Evolutionary conservation across 2,329 filamentous ascomycete species (phyloP).

Genomic region (Pseudocercospora pini-densiflorae): DNA sequence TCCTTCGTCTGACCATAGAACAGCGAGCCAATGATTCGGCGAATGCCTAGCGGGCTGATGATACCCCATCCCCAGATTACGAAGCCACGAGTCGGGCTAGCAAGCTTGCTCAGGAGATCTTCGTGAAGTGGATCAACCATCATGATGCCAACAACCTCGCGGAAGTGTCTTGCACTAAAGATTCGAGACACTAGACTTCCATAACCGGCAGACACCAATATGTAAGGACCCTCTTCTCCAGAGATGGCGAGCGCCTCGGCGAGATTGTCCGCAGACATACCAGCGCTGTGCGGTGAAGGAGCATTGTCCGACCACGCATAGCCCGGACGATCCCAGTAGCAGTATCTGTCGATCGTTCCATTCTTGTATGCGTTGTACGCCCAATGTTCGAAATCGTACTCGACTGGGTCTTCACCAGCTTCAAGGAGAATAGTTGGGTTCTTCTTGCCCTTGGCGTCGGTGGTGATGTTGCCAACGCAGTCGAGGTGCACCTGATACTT

Average conservation of each 20-base stretch:
- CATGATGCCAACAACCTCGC: constrained; percentile 76
- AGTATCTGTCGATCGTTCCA: constrained; percentile 84
- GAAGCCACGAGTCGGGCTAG: constrained; percentile 73
- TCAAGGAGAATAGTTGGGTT: constrained; percentile 86
- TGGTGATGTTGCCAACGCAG: constrained; percentile 74
- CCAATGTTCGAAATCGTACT: constrained; percentile 78
- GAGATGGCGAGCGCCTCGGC: constrained; percentile 82
- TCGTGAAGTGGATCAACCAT: constrained; percentile 91
- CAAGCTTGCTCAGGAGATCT: constrained; percentile 73
- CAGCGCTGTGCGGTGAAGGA: constrained; percentile 88
- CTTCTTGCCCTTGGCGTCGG: constrained; percentile 56
- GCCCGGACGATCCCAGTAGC: constrained; percentile 93
- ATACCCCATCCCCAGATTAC: constrained; percentile 83
- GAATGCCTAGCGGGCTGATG: constrained; percentile 83
- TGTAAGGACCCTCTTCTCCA: constrained; percentile 85
- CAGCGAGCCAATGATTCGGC: constrained; percentile 77
- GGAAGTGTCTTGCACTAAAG: constrained; percentile 81
- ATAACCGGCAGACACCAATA: constrained; percentile 83
- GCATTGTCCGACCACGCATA: constrained; percentile 89
- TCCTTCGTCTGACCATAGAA: constrained; percentile 79
- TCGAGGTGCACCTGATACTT: constrained; percentile 88
- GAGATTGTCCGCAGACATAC: constrained; percentile 87
- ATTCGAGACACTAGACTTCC: constrained; percentile 90
- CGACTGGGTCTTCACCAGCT: constrained; percentile 78
- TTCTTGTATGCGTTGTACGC: constrained; percentile 76